A percentile compares a stretch with the other conserved stretches of the same genome.
phyloP scores from a whole-genome alignment of 306 rosid genomes.

The Fagus sylvatica region DNA sequence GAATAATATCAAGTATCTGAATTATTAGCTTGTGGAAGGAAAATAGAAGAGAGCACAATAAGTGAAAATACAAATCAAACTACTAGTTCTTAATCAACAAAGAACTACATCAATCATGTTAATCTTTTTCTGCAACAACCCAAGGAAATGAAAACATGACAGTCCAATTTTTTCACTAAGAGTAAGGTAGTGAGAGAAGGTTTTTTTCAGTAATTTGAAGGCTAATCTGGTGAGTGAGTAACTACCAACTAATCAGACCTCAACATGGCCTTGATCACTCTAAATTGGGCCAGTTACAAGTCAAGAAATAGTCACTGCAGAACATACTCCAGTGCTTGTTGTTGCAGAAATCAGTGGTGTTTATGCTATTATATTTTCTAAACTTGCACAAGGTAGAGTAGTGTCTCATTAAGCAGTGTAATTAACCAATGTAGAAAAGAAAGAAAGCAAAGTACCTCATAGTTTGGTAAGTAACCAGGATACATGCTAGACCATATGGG shows the following conservation, averaged over 20 bases:
- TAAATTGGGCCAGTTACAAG: neutral
- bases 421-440: neutral
- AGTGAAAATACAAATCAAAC: neutral
- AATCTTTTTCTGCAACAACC: neutral
- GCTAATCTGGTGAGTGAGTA: neutral
- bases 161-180: neutral
- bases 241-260: neutral
- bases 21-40: neutral
- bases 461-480: constrained; percentile 31
- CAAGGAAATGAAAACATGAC: neutral
- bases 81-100: neutral
- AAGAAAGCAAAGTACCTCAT: constrained; percentile 29
- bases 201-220: neutral
- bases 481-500: constrained; percentile 28
- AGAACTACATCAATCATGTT: neutral
- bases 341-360: neutral
- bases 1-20: neutral
- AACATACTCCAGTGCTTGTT: neutral
- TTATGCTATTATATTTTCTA: neutral
- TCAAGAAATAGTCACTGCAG: neutral
- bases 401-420: neutral
- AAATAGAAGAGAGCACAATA: neutral
- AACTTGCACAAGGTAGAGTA: neutral
- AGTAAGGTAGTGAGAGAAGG: neutral
- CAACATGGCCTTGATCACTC: neutral